These are phyloP conservation scores for Ascoidea tarda DNA, from an alignment of 805 yeast genomes.

Conservation along the genomic window DNA sequence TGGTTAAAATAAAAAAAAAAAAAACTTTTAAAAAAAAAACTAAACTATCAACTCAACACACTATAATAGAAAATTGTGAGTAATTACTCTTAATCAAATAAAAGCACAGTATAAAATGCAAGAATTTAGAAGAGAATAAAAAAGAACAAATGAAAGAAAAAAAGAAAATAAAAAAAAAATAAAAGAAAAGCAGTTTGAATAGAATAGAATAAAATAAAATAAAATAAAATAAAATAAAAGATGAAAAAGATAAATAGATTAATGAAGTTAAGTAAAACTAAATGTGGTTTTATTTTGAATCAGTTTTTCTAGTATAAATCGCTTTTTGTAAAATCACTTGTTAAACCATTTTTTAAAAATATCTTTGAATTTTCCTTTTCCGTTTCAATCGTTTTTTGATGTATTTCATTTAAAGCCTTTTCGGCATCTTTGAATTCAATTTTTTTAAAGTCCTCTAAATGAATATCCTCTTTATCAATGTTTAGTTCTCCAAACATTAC, in stretches of 20 bases:
- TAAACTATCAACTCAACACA: not conserved
- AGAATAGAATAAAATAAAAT: too few species aligned
- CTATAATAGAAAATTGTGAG: not conserved
- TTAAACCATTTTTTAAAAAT: constrained; percentile 39
- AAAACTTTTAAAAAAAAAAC: too few species aligned
- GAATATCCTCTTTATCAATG: constrained; percentile 70
- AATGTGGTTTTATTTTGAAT: not conserved
- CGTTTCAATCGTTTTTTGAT: constrained; percentile 20
- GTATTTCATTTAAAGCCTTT: constrained; percentile 19
- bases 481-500: constrained; percentile 90
- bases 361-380: constrained; percentile 33
- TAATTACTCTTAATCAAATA: too few species aligned
- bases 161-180: too few species aligned
- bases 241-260: too few species aligned
- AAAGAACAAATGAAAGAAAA: not conserved
- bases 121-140: too few species aligned
- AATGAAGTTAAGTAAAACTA: too few species aligned
- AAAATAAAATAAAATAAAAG: too few species aligned
- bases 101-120: too few species aligned
- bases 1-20: too few species aligned
- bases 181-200: not conserved
- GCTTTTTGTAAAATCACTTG: constrained; percentile 39
- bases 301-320: constrained; percentile 25
- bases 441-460: constrained; percentile 39
- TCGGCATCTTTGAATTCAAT: constrained; percentile 53